phyloP scores from a whole-genome alignment of 176 grass and related monocot genomes.

The Bromus sterilis region DNA sequence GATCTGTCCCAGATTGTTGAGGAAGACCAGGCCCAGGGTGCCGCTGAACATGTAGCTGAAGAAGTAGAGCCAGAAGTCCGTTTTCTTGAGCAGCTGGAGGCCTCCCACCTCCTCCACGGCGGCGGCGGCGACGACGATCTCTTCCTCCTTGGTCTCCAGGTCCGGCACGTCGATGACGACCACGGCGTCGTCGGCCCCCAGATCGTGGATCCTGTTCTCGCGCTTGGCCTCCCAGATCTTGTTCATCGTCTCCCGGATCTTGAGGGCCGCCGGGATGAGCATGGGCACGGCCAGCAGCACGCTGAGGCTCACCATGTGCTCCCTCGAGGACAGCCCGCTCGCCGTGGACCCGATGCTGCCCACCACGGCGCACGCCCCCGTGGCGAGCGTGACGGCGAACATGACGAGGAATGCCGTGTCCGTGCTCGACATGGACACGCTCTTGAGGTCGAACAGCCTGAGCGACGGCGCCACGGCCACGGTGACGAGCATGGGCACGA shows the following conservation, averaged over 20 bases:
- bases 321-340: conserved; percentile 42
- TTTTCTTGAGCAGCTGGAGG: conserved; percentile 47
- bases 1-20: conserved; percentile 94
- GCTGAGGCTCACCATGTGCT: conserved; percentile 63
- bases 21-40: conserved; percentile 84
- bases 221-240: conserved; percentile 50
- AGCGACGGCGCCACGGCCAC: conserved; percentile 57
- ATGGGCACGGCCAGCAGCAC: conserved; percentile 53
- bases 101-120: conserved; percentile 77
- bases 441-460: conserved; percentile 36
- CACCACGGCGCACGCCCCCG: conserved; percentile 66
- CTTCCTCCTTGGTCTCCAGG: conserved; percentile 2
- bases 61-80: conserved; percentile 95
- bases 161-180: conserved; percentile 11
- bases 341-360: conserved; percentile 64
- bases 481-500: conserved; percentile 64
- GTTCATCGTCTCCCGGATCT: conserved; percentile 41
- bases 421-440: neutral
- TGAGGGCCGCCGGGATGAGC: conserved; percentile 60
- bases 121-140: neutral
- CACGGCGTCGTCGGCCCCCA: conserved; percentile 31
- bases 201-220: conserved; percentile 68
- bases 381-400: conserved; percentile 84
- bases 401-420: conserved; percentile 57
- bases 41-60: conserved; percentile 99